These are phyloP conservation scores for Furcasterigmium furcatum DNA, from an alignment of 2,329 filamentous ascomycete species.

Conservation along the genomic window DNA sequence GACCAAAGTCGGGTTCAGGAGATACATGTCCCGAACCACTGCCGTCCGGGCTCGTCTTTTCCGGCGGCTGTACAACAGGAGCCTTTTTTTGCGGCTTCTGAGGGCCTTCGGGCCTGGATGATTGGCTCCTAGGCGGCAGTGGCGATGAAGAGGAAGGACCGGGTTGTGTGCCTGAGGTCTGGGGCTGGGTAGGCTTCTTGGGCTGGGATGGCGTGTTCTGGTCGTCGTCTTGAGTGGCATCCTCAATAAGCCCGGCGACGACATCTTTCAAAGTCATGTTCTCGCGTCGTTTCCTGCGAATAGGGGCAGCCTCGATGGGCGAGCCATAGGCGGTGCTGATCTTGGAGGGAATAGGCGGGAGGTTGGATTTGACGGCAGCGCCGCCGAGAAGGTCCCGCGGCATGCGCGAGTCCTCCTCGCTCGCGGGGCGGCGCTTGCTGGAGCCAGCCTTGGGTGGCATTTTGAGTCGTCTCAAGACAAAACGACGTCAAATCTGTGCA, in stretches of 20 bases:
- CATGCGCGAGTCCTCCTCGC: neutral
- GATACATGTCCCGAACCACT: too few species aligned
- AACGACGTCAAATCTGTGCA: neutral
- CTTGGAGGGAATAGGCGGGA: conserved; percentile 15
- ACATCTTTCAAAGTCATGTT: neutral
- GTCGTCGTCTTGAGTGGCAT: too few species aligned
- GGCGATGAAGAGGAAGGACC: too few species aligned
- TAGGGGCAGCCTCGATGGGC: conserved; percentile 7
- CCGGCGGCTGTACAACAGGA: too few species aligned
- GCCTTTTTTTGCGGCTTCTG: too few species aligned
- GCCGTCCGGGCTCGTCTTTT: too few species aligned
- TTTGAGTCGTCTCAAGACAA: conserved; percentile 1
- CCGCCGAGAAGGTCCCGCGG: conserved; percentile 2
- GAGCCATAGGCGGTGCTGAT: conserved; percentile 18
- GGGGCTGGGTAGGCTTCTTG: too few species aligned
- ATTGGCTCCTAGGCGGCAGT: too few species aligned
- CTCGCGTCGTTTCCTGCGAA: conserved; percentile 1
- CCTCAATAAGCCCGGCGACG: neutral
- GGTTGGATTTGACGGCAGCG: conserved; percentile 13
- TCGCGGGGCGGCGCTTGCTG: conserved; percentile 4
- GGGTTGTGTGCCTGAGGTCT: too few species aligned
- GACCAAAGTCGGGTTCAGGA: too few species aligned
- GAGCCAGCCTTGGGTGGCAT: conserved; percentile 10
- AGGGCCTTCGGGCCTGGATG: too few species aligned
- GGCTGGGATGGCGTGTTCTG: too few species aligned